phyloP scores from a whole-genome alignment of 176 grass and related monocot genomes.

The Cocos nucifera region DNA sequence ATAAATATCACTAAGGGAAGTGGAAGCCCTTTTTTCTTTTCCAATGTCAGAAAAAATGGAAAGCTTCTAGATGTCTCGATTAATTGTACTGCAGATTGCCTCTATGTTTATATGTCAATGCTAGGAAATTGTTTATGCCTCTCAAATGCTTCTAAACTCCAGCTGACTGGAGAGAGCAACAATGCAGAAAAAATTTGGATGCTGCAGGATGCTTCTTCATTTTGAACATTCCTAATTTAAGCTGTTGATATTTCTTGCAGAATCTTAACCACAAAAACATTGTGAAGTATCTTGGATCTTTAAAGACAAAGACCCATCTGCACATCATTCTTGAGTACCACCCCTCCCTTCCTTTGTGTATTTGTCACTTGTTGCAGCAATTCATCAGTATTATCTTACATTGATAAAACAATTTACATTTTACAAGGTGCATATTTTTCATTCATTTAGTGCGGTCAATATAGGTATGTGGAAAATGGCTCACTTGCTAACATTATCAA shows the following conservation, averaged over 20 bases:
- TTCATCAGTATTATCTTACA: too few relatives aligned
- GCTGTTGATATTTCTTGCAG: constrained; percentile 26
- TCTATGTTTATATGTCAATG: too few relatives aligned
- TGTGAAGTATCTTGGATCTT: constrained; percentile 90
- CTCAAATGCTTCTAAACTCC: too few relatives aligned
- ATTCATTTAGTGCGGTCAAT: constrained; percentile 11
- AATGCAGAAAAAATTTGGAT: constrained; percentile 3
- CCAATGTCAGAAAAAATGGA: too few relatives aligned
- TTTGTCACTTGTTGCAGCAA: too few relatives aligned
- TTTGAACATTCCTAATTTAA: background rate
- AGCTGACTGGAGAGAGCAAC: too few relatives aligned
- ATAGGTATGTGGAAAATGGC: constrained; percentile 95
- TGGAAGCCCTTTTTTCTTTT: too few relatives aligned
- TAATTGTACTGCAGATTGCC: too few relatives aligned
- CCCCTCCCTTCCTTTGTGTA: background rate
- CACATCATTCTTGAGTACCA: constrained; percentile 97
- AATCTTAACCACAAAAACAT: constrained; percentile 99
- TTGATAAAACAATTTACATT: background rate
- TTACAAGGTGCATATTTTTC: background rate
- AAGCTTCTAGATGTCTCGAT: too few relatives aligned
- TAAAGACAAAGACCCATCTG: constrained; percentile 90
- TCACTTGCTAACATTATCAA: constrained; percentile 99
- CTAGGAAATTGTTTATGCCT: too few relatives aligned
- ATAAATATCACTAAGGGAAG: too few relatives aligned
- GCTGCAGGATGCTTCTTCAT: too few relatives aligned